These are phyloP conservation scores for Candida dajiaensis DNA, from an alignment of 805 yeast species.

Conservation along the genomic window DNA sequence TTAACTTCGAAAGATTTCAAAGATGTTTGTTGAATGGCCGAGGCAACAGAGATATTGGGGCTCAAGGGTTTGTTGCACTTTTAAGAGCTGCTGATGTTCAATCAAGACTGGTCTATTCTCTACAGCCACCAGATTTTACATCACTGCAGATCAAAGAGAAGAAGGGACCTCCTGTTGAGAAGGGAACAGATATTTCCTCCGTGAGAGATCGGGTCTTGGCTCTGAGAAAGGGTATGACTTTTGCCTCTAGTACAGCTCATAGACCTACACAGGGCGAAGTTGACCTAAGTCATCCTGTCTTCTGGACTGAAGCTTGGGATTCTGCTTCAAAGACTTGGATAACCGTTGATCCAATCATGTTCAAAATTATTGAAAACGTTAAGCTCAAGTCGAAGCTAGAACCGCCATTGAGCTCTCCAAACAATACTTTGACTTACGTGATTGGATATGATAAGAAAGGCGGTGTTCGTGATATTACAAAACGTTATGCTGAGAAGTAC, in stretches of 20 bases:
- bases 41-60: conserved; percentile 76
- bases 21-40: conserved; percentile 36
- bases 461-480: conserved; percentile 73
- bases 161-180: neutral
- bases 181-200: conserved; percentile 1
- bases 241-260: conserved; percentile 2
- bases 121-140: conserved; percentile 89
- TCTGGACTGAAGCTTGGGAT: conserved; percentile 96
- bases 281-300: conserved; percentile 53
- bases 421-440: conserved; percentile 65
- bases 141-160: conserved; percentile 13
- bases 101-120: conserved; percentile 71
- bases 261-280: conserved; percentile 16
- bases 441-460: conserved; percentile 67
- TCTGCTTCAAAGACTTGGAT: conserved; percentile 66
- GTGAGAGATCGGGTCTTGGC: conserved; percentile 13
- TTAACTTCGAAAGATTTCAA: conserved; percentile 36
- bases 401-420: conserved; percentile 57
- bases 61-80: conserved; percentile 82
- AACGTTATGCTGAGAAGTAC: conserved; percentile 67
- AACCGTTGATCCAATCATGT: conserved; percentile 76
- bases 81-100: conserved; percentile 65
- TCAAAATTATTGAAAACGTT: conserved; percentile 56
- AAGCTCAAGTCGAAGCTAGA: conserved; percentile 54
- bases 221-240: conserved; percentile 16